Conservation (phyloP, 2,329 filamentous ascomycete genomes). For the Clarireedia paspali region DNA sequence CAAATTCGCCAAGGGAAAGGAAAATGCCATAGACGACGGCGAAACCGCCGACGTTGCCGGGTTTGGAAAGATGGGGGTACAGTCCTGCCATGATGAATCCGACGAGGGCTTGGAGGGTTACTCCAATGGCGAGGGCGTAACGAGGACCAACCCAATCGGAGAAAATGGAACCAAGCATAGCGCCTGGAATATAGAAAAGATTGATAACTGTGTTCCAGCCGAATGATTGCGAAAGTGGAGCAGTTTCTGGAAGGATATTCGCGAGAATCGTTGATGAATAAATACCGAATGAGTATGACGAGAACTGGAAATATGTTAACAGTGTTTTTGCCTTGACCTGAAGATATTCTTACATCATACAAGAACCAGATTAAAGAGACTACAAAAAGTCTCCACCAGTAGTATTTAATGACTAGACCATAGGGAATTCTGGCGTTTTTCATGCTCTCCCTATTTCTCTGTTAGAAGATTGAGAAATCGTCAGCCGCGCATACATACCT, state of each 20-base stretch:
- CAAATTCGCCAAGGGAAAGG: conserved; percentile 68
- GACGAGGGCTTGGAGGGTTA: conserved; percentile 64
- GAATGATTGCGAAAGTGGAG: conserved; percentile 67
- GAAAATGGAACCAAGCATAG: conserved; percentile 66
- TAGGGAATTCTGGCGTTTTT: conserved; percentile 45
- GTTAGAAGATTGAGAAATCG: neutral
- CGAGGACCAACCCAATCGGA: conserved; percentile 75
- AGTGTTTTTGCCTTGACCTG: neutral
- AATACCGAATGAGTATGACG: conserved; percentile 75
- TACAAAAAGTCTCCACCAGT: conserved; percentile 63
- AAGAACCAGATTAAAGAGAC: conserved; percentile 79
- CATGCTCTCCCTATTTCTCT: conserved; percentile 28
- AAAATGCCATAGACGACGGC: conserved; percentile 76
- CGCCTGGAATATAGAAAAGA: conserved; percentile 81
- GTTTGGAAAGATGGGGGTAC: conserved; percentile 61
- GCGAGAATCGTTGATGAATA: conserved; percentile 71
- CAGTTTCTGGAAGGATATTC: conserved; percentile 50
- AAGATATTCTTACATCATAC: conserved; percentile 50
- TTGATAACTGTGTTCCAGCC: conserved; percentile 89
- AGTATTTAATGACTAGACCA: conserved; percentile 51
- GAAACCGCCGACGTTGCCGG: conserved; percentile 63
- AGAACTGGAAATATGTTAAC: conserved; percentile 47
- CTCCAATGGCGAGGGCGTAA: conserved; percentile 63
- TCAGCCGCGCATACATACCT: conserved; percentile 13
- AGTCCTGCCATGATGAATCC: conserved; percentile 85